Percentiles rank a stretch among this genome's conserved stretches.
Evolutionary conservation across 2,329 filamentous ascomycete species (phyloP).

Genomic region (Drechmeria coniospora): DNA sequence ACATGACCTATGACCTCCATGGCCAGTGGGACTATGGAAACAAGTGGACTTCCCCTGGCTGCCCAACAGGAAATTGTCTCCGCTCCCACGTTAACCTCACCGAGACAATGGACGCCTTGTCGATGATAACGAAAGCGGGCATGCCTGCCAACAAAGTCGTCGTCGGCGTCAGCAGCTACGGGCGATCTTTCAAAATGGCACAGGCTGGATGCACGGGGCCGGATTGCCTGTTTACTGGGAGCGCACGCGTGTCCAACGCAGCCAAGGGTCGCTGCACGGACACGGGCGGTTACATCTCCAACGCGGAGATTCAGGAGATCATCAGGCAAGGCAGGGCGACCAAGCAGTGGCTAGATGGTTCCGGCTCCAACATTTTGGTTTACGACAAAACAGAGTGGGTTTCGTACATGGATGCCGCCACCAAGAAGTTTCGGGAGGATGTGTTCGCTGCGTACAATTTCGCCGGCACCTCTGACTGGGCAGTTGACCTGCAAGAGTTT

Average conservation of each 20-base stretch:
- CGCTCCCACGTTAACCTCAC: conserved; percentile 19
- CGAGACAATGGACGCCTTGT: conserved; percentile 16
- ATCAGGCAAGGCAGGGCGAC: too few species aligned
- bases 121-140: conserved; percentile 20
- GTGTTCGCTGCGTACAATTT: too few species aligned
- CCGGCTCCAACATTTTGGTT: too few species aligned
- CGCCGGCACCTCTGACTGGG: too few species aligned
- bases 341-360: too few species aligned
- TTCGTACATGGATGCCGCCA: too few species aligned
- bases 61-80: conserved; percentile 17
- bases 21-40: conserved; percentile 17
- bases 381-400: too few species aligned
- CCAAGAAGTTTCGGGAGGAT: too few species aligned
- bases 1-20: conserved; percentile 18
- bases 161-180: conserved; percentile 17
- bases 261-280: conserved; percentile 12
- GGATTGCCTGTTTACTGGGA: conserved; percentile 9
- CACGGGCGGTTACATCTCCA: conserved; percentile 14
- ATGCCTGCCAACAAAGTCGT: conserved; percentile 13
- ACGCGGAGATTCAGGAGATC: conserved; percentile 16
- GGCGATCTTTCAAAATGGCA: conserved; percentile 14
- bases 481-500: too few species aligned
- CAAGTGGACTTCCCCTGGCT: conserved; percentile 9
- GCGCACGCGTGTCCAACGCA: conserved; percentile 7
- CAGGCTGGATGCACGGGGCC: conserved; percentile 8